Evolutionary conservation across 441 rosid species (phyloP).

Genomic region (Gossypium davidsonii): DNA sequence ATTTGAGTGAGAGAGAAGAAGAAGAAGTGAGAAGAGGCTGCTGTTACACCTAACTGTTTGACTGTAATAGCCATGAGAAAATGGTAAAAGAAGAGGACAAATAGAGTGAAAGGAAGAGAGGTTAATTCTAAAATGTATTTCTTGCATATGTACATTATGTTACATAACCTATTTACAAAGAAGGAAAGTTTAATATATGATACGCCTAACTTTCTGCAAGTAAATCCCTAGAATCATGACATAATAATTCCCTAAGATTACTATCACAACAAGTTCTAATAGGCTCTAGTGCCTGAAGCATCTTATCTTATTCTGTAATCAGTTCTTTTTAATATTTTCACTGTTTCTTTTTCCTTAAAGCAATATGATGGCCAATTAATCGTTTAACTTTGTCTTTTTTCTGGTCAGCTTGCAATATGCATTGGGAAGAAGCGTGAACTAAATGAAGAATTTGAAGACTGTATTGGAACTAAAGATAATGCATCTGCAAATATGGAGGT

Average conservation of each 20-base stretch:
- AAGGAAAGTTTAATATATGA: not conserved
- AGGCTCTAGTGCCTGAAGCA: conserved; percentile 6
- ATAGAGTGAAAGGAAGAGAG: not conserved
- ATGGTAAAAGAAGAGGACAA: not conserved
- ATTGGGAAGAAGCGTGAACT: conserved; percentile 79
- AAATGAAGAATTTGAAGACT: conserved; percentile 83
- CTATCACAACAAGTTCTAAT: not conserved
- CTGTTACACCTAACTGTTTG: not conserved
- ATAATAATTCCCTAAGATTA: not conserved
- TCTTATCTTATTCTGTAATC: conserved; percentile 2
- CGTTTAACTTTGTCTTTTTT: conserved; percentile 21
- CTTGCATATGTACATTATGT: not conserved
- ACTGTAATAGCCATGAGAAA: not conserved
- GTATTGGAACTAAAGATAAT: conserved; percentile 63
- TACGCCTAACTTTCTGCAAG: not conserved
- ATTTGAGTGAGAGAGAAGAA: not conserved
- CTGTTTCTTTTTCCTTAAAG: not conserved
- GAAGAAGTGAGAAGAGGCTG: not conserved
- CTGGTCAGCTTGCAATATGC: conserved; percentile 85
- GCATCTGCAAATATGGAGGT: conserved; percentile 38
- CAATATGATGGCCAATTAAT: not conserved
- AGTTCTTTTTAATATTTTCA: not conserved
- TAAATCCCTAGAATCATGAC: not conserved
- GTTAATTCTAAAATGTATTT: not conserved
- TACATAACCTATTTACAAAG: not conserved